Evolutionary conservation across 225 moss, liverwort and hornwort species (phyloP), one percentile per base, ranked within the genome.

Genomic region (Straminergon stramineum): DNA sequence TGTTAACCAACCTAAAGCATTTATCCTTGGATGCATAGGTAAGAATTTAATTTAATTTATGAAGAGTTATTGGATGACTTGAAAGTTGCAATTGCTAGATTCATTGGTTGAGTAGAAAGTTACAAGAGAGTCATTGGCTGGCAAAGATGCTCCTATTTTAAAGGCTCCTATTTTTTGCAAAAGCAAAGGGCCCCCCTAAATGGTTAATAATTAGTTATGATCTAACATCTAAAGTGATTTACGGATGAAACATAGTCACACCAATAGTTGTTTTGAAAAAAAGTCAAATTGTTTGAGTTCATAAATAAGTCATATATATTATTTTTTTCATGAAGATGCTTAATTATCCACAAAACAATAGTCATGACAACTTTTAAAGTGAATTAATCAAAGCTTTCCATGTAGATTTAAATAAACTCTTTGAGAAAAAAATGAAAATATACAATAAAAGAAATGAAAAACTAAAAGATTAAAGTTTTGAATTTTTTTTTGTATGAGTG

Each of bases 101-200:
- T 65, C 15, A 17, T 32, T 32, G 32, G 9, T 5, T 65, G 1
- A 32, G 17, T 34, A 2, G 32, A 65, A 65, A 65, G 9, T 17
- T 65, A 9, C 17, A 34, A 32, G 17, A 32, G 5, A 65, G 5
- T 20, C 20, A 37, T 37, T 35, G 21, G 4, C 4, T 13, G 12
- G 11, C 22, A 22, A n/a, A 1, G 22, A 69, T 31, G 13, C 7
- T 68, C 6, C 13, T 3, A 37, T 69, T 7, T 37, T 21, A 12
- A 1, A 1, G 2, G 7, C 6, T n/a, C 12, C 68, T 0, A 37
- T 22, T 12, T 21, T 68, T 1, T n/a, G 0, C 6, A 37, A 4
- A n/a, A 68, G 12, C n/a, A 35, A 67, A 35, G 11, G 1, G 35
- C 0, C 9, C 67, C 11, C 1, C 64, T 8, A 31, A 64, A 64